Evolutionary conservation across 345 rosid genomes (phyloP).

Genomic region (Chamaenerion angustifolium): DNA sequence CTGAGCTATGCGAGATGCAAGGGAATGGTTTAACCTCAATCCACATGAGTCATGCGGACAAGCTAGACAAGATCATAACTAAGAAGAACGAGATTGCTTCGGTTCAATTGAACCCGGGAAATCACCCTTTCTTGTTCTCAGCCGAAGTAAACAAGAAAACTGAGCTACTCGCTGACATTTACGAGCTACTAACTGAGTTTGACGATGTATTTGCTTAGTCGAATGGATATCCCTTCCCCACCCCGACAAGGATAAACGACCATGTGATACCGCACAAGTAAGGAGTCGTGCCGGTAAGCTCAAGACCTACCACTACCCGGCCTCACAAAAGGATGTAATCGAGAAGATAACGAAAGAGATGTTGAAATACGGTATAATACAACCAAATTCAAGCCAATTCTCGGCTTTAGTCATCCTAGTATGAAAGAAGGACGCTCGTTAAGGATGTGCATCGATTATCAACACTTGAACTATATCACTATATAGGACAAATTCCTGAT

Average conservation of each 20-base stretch:
- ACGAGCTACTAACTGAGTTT: too few species aligned
- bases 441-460: slow-evolving; percentile 4
- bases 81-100: too few species aligned
- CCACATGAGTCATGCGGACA: background rate
- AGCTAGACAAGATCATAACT: too few species aligned
- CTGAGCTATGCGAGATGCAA: background rate
- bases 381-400: background rate
- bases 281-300: background rate
- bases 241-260: background rate
- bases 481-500: slow-evolving; percentile 1
- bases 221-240: background rate
- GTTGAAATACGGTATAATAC: background rate
- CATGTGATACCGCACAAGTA: background rate
- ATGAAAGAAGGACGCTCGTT: background rate
- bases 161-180: too few species aligned
- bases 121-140: background rate
- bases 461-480: too few species aligned
- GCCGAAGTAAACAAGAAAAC: background rate
- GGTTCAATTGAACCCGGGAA: background rate
- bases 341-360: background rate
- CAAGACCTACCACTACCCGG: too few species aligned
- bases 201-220: background rate
- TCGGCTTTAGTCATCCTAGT: slow-evolving; percentile 1
- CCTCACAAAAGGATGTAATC: too few species aligned
- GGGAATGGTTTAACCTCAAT: background rate